Percentiles rank a stretch among this genome's conserved stretches.
phyloP scores from a whole-genome alignment of 2,329 filamentous ascomycete species.

The Neurospora crassa region DNA sequence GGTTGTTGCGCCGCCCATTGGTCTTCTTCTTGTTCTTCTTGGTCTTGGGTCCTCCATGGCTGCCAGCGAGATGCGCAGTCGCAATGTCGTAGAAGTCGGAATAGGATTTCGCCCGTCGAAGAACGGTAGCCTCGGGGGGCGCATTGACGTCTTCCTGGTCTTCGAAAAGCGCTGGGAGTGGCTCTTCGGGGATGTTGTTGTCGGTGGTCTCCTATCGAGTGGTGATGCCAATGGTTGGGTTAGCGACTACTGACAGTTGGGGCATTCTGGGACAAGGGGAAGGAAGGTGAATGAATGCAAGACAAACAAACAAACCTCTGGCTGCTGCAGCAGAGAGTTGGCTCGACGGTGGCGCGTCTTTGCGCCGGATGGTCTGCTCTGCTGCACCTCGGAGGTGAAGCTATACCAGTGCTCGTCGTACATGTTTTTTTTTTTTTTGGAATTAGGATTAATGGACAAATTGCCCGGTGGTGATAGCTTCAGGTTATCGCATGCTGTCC shows the following conservation, averaged over 20 bases:
- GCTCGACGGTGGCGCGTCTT: slow-evolving; percentile 50
- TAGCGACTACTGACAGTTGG: background rate
- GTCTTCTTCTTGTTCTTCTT: slow-evolving; percentile 29
- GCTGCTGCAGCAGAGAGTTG: slow-evolving; percentile 59
- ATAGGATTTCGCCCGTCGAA: slow-evolving; percentile 64
- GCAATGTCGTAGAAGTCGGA: slow-evolving; percentile 64
- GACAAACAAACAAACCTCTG: slow-evolving; percentile 41
- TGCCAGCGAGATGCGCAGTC: slow-evolving; percentile 36
- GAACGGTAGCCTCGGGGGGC: slow-evolving; percentile 56
- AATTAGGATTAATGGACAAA: background rate
- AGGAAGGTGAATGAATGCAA: background rate
- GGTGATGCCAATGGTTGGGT: background rate
- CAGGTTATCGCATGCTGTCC: background rate
- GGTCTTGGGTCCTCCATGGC: slow-evolving; percentile 33
- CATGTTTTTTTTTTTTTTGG: slow-evolving; percentile 35
- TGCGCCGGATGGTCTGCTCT: slow-evolving; percentile 31
- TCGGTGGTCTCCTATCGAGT: slow-evolving; percentile 42
- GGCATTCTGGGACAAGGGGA: background rate
- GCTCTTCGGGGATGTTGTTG: slow-evolving; percentile 39
- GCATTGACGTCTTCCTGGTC: slow-evolving; percentile 43
- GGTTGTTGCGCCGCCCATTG: slow-evolving; percentile 31
- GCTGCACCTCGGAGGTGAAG: slow-evolving; percentile 50
- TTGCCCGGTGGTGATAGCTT: background rate
- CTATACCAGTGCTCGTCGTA: slow-evolving; percentile 82
- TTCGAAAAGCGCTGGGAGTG: slow-evolving; percentile 50